A percentile compares a stretch with the other conserved stretches of the same genome.
Conservation (phyloP, 2,329 filamentous ascomycete species). For the Metarhizium robertsii region DNA sequence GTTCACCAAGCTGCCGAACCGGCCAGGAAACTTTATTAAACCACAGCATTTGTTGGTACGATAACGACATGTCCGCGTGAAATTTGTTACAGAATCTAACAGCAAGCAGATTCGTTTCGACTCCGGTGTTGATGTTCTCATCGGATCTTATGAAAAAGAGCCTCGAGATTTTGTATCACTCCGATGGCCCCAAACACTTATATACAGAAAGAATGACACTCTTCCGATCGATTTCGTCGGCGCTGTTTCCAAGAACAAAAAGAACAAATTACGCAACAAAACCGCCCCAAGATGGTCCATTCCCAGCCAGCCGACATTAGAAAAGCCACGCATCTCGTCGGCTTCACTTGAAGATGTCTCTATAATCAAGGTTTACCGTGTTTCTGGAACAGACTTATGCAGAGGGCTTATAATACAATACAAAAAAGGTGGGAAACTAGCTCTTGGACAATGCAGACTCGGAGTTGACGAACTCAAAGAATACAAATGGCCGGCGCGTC, state of each 20-base stretch:
- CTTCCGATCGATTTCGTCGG: constrained; percentile 3
- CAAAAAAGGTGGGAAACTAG: neutral
- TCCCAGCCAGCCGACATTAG: neutral
- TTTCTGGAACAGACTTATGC: neutral
- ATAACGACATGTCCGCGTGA: neutral
- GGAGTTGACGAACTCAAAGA: neutral
- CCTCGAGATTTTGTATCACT: neutral
- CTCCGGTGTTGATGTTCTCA: neutral
- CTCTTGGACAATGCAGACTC: constrained; percentile 2
- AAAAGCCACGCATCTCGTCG: neutral
- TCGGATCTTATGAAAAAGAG: neutral
- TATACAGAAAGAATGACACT: constrained; percentile 1
- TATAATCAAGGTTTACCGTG: neutral
- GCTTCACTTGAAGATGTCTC: constrained; percentile 1
- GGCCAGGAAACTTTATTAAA: neutral
- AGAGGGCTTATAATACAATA: constrained; percentile 2
- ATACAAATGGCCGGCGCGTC: neutral
- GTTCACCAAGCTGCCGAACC: neutral
- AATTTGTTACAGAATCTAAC: neutral
- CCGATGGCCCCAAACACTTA: neutral
- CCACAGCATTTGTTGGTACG: constrained; percentile 2
- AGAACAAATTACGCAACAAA: neutral
- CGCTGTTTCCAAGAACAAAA: neutral
- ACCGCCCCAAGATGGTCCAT: neutral
- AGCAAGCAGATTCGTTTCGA: neutral